These are phyloP conservation scores for Tilletia setariae DNA, from an alignment of 1,284 basidiomycete species.

Conservation along the genomic window DNA sequence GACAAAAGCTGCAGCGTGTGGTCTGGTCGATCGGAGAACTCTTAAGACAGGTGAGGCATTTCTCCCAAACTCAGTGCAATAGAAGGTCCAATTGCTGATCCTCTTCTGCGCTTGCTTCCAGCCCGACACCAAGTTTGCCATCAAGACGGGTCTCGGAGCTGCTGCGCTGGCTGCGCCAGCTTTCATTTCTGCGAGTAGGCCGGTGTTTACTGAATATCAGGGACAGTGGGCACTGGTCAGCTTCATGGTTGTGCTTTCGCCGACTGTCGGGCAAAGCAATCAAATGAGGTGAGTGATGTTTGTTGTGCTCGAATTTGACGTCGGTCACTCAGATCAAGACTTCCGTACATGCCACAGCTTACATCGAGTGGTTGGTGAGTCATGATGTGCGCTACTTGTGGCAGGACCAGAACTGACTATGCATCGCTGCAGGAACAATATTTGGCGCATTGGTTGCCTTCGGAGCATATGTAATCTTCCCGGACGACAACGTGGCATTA, in stretches of 20 bases:
- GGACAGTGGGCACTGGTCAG: slow-evolving; percentile 95
- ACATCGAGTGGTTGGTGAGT: slow-evolving; percentile 10
- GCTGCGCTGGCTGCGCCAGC: slow-evolving; percentile 79
- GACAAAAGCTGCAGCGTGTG: slow-evolving; percentile 51
- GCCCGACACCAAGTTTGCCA: slow-evolving; percentile 77
- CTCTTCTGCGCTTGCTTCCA: slow-evolving; percentile 60
- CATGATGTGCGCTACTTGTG: neutral
- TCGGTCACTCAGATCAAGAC: neutral
- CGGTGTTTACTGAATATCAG: slow-evolving; percentile 73
- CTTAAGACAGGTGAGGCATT: neutral
- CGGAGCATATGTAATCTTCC: slow-evolving; percentile 65
- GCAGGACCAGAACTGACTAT: neutral
- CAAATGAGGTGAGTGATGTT: slow-evolving; percentile 35
- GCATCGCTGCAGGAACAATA: slow-evolving; percentile 37
- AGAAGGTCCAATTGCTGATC: neutral
- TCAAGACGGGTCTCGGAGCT: slow-evolving; percentile 72
- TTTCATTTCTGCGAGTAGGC: slow-evolving; percentile 74
- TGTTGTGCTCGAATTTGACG: neutral
- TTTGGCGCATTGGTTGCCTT: slow-evolving; percentile 75
- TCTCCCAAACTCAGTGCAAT: neutral
- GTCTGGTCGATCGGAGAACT: slow-evolving; percentile 73
- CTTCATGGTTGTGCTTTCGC: slow-evolving; percentile 59
- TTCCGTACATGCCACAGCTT: neutral
- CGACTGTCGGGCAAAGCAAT: slow-evolving; percentile 49
- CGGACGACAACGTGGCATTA: slow-evolving; percentile 70